Evolutionary conservation across 805 yeast species (phyloP), one percentile per base, ranked within the genome.

Genomic region (Saccharomyces jurei): DNA sequence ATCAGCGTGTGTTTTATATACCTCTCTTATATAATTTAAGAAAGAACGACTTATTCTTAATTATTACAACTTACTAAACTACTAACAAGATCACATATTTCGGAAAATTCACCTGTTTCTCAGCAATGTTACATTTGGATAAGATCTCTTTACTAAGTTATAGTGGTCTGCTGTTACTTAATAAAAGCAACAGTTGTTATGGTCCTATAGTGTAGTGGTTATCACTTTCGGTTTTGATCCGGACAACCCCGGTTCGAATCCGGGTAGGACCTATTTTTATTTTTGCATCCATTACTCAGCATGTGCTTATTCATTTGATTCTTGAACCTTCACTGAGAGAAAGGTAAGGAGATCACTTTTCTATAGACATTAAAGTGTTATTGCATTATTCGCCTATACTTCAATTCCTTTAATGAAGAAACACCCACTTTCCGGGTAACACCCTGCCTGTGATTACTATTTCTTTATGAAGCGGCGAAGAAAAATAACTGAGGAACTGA

Each of bases 151-250:
- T 25, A 25, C 26, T 4, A 25, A 25, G 26, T 25, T 25, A 25
- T 25, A 25, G 26, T 25, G 2, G 26, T 2, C 4, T 25, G 26
- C 26, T 25, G 2, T 25, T 25, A 25, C 2, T 25, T 25, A 25
- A 25, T 25, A 2, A 25, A 25, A 25, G 3, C 26, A 25, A 25
- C 26, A 25, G 44, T 36, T 36, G 25, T 36, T 8, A 13, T 17
- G 44, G 44, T 36, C 44, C 44, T 80, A 80, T 82, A 81, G 86
- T 82, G 86, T 82, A 82, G 86, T 81, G 86, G 86, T 82, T 81
- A 82, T 82, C 86, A 82, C 87, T 76, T 77, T 81, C 81, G 86
- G 86, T 82, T 82, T 80, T 82, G 87, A 82, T 82, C 87, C 87
- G 80, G 71, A 76, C 82, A 81, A 82, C 87, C 86, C 86, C 86